A percentile compares a stretch with the other conserved stretches of the same genome.
Conservation (phyloP, 495 filamentous ascomycete genomes). For the Delitschia confertaspora region DNA sequence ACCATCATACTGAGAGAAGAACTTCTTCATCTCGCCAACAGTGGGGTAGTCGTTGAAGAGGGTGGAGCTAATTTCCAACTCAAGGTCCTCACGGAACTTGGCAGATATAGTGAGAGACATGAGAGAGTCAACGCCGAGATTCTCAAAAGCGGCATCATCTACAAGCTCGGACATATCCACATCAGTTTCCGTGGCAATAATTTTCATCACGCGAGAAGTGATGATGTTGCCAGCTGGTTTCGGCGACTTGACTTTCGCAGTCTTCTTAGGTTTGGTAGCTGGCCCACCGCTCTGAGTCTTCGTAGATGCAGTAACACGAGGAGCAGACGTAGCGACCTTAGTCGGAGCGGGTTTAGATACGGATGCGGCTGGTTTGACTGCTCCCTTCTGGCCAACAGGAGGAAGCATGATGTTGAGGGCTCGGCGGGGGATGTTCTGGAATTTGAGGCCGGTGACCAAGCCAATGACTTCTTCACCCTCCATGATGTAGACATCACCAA, state of each 20-base stretch:
- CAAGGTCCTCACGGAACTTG: constrained; percentile 40
- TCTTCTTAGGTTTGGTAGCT: constrained; percentile 19
- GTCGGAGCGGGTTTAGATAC: constrained; percentile 15
- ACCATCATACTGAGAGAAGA: constrained; percentile 37
- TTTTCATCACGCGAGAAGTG: constrained; percentile 37
- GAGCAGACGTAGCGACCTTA: constrained; percentile 2
- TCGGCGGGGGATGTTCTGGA: constrained; percentile 39
- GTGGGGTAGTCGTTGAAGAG: constrained; percentile 40
- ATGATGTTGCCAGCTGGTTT: constrained; percentile 29
- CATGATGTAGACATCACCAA: constrained; percentile 40
- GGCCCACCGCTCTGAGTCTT: constrained; percentile 13
- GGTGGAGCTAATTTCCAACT: constrained; percentile 38
- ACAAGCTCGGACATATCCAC: constrained; percentile 38
- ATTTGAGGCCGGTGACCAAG: constrained; percentile 37
- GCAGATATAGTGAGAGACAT: constrained; percentile 39
- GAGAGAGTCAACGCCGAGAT: constrained; percentile 39
- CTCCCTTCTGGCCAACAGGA: constrained; percentile 27
- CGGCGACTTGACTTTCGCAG: constrained; percentile 18
- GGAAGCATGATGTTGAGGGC: constrained; percentile 37
- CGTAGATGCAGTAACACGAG: constrained; percentile 6
- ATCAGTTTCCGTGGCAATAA: constrained; percentile 39
- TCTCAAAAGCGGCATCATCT: constrained; percentile 39
- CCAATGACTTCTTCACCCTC: constrained; percentile 38
- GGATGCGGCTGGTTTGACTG: constrained; percentile 19
- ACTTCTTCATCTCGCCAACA: constrained; percentile 40